Evolutionary conservation across 257 asterid species (phyloP).

Genomic region (Voacanga thouarsii): DNA sequence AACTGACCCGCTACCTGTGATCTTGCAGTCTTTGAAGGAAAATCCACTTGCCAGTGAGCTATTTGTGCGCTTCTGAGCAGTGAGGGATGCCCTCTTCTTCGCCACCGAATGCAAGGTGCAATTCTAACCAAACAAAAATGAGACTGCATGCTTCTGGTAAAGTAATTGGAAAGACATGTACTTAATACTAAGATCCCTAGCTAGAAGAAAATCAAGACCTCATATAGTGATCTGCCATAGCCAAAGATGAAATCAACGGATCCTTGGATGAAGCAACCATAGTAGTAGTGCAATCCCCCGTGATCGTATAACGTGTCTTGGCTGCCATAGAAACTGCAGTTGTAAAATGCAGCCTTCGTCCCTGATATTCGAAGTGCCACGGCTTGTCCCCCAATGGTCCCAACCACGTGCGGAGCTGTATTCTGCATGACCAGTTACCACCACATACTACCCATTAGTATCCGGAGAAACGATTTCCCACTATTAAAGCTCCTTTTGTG

Average conservation of each 20-base stretch:
- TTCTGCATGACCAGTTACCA: constrained; percentile 26
- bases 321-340: constrained; percentile 50
- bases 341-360: constrained; percentile 45
- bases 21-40: constrained; percentile 24
- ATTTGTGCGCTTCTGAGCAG: constrained; percentile 53
- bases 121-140: constrained; percentile 28
- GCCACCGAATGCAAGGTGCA: constrained; percentile 52
- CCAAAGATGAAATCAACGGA: constrained; percentile 60
- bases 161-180: no score
- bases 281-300: constrained; percentile 49
- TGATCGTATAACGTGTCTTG: constrained; percentile 64
- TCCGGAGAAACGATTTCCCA: no score
- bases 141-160: neutral
- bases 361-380: constrained; percentile 58
- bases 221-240: constrained; percentile 48
- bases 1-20: constrained; percentile 23
- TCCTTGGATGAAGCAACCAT: constrained; percentile 54
- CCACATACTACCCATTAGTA: neutral
- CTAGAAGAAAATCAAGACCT: constrained; percentile 22
- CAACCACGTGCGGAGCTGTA: constrained; percentile 48
- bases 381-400: constrained; percentile 44
- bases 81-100: constrained; percentile 53
- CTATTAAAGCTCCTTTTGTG: no score
- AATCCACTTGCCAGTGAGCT: constrained; percentile 35
- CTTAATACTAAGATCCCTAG: no score